Evolutionary conservation across 257 asterid species (phyloP), one percentile per base, ranked within the genome.

Genomic region (Forsythia viridissima): DNA sequence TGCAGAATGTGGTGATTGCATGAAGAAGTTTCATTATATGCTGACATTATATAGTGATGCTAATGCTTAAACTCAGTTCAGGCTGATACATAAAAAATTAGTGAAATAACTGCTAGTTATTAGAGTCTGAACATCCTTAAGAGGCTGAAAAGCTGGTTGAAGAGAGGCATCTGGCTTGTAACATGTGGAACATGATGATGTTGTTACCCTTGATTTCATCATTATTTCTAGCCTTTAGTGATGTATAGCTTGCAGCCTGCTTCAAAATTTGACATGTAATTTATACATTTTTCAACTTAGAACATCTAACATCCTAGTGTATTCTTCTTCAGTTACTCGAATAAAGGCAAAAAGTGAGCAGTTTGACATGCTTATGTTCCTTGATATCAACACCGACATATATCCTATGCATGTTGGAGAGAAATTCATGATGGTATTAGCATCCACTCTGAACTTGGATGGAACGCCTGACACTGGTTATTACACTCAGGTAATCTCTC

Each of bases 391-490:
- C 71, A 85, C 87, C 0, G 97, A 92, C 70, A 87, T 94, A 48
- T 94, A 92, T 78, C 97, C 96, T 3, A 90, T 94, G 92, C 85
- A 65, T 59, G 74, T 55, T 20, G 97, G 96, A 16, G 98, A 94
- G 59, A 94, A 90, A 74, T 93, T 94, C 86, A 88, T 89, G 90
- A 91, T 94, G 95, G 98, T 90, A 21, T 86, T 94, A 75, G 98
- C 97, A 3, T 82, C 99, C 68, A 94, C 98, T n/a, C 88, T 94
- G 82, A 93, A 93, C 83, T 75, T 93, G 94, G 99, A 94, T 79
- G 99, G 99, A 65, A 91, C 99, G 1, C 99, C 99, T 36, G 99
- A 94, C 72, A 80, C 80, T 79, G 98, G 97, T 78, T 94, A 88
- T 78, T 94, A 40, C 82, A 87, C 88, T 70, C 99, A 92, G 89